These are phyloP conservation scores for Mycosphaerella sp. DNA, from an alignment of 2,329 filamentous ascomycete species.

Conservation along the genomic window DNA sequence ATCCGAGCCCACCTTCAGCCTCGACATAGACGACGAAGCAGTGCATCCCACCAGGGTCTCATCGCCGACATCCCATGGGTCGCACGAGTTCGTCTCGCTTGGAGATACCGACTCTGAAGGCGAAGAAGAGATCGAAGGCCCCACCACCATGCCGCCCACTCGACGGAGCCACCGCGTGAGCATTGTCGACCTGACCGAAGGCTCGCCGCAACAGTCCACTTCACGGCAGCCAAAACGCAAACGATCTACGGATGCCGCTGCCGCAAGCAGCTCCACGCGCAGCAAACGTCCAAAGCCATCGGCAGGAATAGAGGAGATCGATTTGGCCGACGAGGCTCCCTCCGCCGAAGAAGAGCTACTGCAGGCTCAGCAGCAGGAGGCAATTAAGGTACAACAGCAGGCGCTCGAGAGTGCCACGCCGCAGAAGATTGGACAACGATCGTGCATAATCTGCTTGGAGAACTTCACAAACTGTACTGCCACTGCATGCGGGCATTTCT, in stretches of 20 bases:
- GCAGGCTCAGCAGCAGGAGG: slow-evolving; percentile 25
- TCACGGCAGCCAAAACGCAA: slow-evolving; percentile 13
- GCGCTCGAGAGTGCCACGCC: slow-evolving; percentile 24
- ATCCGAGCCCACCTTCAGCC: neutral
- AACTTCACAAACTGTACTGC: slow-evolving; percentile 53
- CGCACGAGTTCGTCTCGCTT: slow-evolving; percentile 20
- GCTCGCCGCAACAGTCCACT: slow-evolving; percentile 1
- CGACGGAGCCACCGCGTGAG: slow-evolving; percentile 6
- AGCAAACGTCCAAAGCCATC: slow-evolving; percentile 1
- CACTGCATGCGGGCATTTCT: slow-evolving; percentile 57
- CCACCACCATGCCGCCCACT: slow-evolving; percentile 7
- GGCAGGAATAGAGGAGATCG: slow-evolving; percentile 17
- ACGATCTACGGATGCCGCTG: slow-evolving; percentile 5
- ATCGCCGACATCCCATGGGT: slow-evolving; percentile 1
- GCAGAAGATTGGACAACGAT: slow-evolving; percentile 41
- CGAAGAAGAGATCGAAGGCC: slow-evolving; percentile 4
- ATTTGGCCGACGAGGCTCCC: slow-evolving; percentile 19
- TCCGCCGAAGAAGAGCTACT: slow-evolving; percentile 35
- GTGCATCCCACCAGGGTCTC: neutral
- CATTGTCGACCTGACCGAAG: slow-evolving; percentile 18
- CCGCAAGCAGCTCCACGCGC: neutral
- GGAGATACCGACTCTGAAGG: slow-evolving; percentile 17
- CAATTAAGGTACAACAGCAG: slow-evolving; percentile 25
- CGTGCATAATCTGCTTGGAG: slow-evolving; percentile 62
- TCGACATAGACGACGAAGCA: neutral